Evolutionary conservation across 2,329 filamentous ascomycete species (phyloP).

Genomic region (Colletotrichum magnum): DNA sequence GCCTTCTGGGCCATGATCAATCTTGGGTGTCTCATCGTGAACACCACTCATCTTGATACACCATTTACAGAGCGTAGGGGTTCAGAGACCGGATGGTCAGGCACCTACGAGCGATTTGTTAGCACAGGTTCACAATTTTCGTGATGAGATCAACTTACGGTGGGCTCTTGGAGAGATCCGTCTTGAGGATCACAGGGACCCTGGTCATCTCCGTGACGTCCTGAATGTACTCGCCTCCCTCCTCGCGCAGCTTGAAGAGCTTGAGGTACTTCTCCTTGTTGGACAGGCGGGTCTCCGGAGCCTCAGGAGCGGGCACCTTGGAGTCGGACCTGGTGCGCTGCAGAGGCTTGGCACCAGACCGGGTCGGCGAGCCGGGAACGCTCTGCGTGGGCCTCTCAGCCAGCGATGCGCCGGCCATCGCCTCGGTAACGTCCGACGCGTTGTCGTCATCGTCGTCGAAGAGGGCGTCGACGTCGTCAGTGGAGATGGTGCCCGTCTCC

Average conservation of each 20-base stretch:
- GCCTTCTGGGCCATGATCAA: conserved; percentile 3
- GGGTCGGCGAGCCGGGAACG: conserved; percentile 90
- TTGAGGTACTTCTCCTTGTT: conserved; percentile 98
- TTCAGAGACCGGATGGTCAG: conserved; percentile 88
- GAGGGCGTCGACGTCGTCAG: conserved; percentile 93
- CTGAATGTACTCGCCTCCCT: conserved; percentile 96
- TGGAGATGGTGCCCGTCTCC: conserved; percentile 93
- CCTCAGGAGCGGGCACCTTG: conserved; percentile 83
- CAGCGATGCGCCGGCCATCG: conserved; percentile 91
- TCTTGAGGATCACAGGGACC: conserved; percentile 98
- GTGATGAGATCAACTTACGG: conserved; percentile 79
- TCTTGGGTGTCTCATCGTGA: conserved; percentile 3
- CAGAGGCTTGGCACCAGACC: conserved; percentile 77
- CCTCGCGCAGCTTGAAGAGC: conserved; percentile 90
- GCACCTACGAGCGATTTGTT: conserved; percentile 69
- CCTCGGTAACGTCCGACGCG: conserved; percentile 88
- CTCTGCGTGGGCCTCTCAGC: conserved; percentile 93
- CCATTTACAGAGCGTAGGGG: conserved; percentile 75
- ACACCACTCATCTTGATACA: conserved; percentile 11
- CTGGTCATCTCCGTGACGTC: conserved; percentile 98
- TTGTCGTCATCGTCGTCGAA: conserved; percentile 96
- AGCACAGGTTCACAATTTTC: conserved; percentile 47
- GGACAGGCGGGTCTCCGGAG: conserved; percentile 82
- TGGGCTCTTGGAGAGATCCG: conserved; percentile 97
- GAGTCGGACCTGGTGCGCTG: conserved; percentile 95